Evolutionary conservation across 1,284 basidiomycete species (phyloP).

Genomic region (Polyporus tsugae): DNA sequence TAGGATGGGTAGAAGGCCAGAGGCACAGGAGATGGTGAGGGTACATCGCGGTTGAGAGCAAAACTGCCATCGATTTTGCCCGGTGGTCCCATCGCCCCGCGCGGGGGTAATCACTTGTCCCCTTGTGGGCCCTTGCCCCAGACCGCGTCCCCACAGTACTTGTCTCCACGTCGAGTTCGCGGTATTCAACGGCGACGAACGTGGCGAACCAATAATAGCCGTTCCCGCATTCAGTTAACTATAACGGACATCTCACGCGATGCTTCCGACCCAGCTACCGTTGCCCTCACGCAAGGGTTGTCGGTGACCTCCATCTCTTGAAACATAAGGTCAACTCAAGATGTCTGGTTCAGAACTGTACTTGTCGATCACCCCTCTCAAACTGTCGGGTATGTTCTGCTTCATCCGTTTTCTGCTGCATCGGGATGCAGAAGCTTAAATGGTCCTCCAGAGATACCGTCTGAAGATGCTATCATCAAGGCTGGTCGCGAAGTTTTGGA

Average conservation of each 20-base stretch:
- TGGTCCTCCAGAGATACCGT: conserved; percentile 58
- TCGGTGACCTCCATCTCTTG: neutral
- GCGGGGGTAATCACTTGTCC: neutral
- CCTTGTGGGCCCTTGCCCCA: neutral
- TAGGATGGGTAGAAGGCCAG: conserved; percentile 16
- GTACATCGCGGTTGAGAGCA: conserved; percentile 25
- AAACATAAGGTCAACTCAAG: conserved; percentile 5
- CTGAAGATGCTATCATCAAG: conserved; percentile 62
- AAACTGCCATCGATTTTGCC: conserved; percentile 23
- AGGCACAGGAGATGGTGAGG: conserved; percentile 5
- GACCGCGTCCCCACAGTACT: conserved; percentile 1
- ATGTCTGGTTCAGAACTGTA: conserved; percentile 32
- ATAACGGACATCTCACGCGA: conserved; percentile 10
- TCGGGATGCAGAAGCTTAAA: neutral
- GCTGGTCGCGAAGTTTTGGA: conserved; percentile 64
- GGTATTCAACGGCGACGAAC: neutral
- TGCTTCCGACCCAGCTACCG: conserved; percentile 1
- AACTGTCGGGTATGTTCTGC: conserved; percentile 33
- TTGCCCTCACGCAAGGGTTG: neutral
- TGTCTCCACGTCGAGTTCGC: neutral
- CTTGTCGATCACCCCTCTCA: conserved; percentile 35
- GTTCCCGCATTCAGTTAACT: neutral
- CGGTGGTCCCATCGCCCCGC: conserved; percentile 8
- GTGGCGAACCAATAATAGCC: conserved; percentile 8
- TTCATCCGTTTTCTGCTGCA: conserved; percentile 1